A percentile compares a stretch with the other conserved stretches of the same genome.
These are phyloP conservation scores for Noccaea caerulescens DNA, from an alignment of 345 rosid genomes.

Conservation along the genomic window DNA sequence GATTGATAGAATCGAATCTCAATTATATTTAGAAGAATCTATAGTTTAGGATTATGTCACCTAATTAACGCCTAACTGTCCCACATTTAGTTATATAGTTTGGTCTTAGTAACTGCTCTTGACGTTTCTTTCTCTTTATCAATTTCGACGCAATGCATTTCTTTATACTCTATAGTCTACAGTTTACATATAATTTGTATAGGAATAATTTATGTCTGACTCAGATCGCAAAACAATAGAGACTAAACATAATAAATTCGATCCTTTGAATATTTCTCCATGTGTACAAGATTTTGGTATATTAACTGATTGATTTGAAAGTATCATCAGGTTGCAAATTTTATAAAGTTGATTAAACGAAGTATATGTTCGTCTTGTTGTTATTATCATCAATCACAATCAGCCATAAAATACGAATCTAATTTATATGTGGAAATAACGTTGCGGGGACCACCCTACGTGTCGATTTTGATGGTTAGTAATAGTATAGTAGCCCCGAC, in stretches of 20 bases:
- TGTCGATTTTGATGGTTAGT: conserved; percentile 35
- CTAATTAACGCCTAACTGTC: conserved; percentile 45
- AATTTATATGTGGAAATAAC: neutral
- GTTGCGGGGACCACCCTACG: conserved; percentile 8
- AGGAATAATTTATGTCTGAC: conserved; percentile 20
- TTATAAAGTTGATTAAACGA: neutral
- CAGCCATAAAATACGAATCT: neutral
- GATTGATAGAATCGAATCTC: conserved; percentile 26
- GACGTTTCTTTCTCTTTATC: conserved; percentile 23
- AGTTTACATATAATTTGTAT: neutral
- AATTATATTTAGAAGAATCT: conserved; percentile 25
- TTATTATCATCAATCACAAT: conserved; percentile 15
- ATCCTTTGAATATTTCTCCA: conserved; percentile 36
- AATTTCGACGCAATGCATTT: conserved; percentile 26
- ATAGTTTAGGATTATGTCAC: conserved; percentile 29
- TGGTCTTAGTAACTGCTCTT: conserved; percentile 34
- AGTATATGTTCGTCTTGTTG: conserved; percentile 10
- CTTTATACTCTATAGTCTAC: neutral
- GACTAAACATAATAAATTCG: conserved; percentile 24
- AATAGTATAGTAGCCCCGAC: conserved; percentile 33
- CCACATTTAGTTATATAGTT: conserved; percentile 37
- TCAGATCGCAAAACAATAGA: conserved; percentile 9
- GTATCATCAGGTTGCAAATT: neutral
- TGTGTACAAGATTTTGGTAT: conserved; percentile 25
- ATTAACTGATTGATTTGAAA: conserved; percentile 9